phyloP scores from a whole-genome alignment of 192 early-diverging fungal species.

The Rhizoclosmatium globosum region DNA sequence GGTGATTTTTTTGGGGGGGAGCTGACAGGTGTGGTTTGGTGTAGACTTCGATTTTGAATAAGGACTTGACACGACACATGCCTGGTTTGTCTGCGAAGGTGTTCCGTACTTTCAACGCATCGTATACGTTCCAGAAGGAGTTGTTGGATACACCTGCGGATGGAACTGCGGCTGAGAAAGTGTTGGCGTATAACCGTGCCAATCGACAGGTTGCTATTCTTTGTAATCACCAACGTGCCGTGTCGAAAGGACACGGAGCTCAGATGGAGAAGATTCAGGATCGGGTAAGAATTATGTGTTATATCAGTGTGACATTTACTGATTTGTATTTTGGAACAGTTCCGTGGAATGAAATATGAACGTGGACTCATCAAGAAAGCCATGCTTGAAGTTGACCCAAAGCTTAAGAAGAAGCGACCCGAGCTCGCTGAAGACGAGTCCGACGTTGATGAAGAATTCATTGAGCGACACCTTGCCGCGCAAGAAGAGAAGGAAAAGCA shows the following conservation, averaged over 20 bases:
- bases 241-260: constrained; percentile 78
- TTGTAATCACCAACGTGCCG: constrained; percentile 96
- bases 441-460: constrained; percentile 82
- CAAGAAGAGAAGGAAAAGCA: constrained; percentile 80
- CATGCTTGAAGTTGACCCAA: constrained; percentile 77
- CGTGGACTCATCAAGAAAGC: constrained; percentile 73
- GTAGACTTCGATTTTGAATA: constrained; percentile 84
- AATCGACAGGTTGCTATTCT: constrained; percentile 96
- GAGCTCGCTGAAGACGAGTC: constrained; percentile 73
- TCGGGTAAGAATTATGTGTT: constrained; percentile 61
- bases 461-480: constrained; percentile 64
- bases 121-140: constrained; percentile 90
- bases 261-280: constrained; percentile 85
- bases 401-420: constrained; percentile 77
- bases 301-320: not conserved
- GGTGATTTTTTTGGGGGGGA: not conserved
- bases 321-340: constrained; percentile 44
- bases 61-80: constrained; percentile 88
- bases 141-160: constrained; percentile 72
- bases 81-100: constrained; percentile 95
- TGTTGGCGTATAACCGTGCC: constrained; percentile 92
- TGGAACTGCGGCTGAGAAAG: constrained; percentile 82
- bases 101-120: constrained; percentile 99
- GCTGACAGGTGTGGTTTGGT: not conserved
- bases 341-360: constrained; percentile 89